A percentile compares a stretch with the other conserved stretches of the same genome.
These are phyloP conservation scores for Xylaria digitata DNA, from an alignment of 2,329 filamentous ascomycete genomes.

Conservation along the genomic window DNA sequence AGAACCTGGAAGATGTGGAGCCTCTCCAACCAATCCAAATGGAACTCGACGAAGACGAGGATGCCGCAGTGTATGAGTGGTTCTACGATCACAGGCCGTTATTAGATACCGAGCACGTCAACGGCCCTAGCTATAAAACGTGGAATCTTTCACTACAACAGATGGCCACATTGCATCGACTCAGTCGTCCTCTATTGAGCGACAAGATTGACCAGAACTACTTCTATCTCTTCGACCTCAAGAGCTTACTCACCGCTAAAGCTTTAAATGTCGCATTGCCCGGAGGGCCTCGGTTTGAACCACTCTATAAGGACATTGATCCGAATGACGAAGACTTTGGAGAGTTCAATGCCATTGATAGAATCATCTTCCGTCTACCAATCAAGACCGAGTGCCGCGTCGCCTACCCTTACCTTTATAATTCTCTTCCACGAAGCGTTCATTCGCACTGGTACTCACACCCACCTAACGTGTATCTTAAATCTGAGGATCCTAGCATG, in stretches of 20 bases:
- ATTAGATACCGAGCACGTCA: constrained; percentile 91
- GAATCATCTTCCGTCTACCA: constrained; percentile 96
- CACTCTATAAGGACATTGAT: constrained; percentile 97
- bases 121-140: constrained; percentile 93
- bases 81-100: constrained; percentile 96
- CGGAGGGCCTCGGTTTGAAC: constrained; percentile 96
- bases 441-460: constrained; percentile 93
- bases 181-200: constrained; percentile 90
- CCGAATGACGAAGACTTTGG: constrained; percentile 99
- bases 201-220: constrained; percentile 97
- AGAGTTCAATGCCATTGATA: constrained; percentile 99
- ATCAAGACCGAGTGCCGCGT: constrained; percentile 97
- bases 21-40: constrained; percentile 98
- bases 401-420: constrained; percentile 94
- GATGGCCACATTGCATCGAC: constrained; percentile 93
- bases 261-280: constrained; percentile 96
- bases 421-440: constrained; percentile 93
- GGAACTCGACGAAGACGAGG: constrained; percentile 95
- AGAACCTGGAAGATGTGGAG: constrained; percentile 98
- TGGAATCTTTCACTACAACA: constrained; percentile 95
- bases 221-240: constrained; percentile 95
- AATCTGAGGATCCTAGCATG: constrained; percentile 86
- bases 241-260: constrained; percentile 95
- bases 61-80: constrained; percentile 93
- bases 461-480: constrained; percentile 91